A percentile compares a stretch with the other conserved stretches of the same genome.
These are phyloP conservation scores for Aspergillus nidulans DNA, from an alignment of 495 filamentous ascomycete genomes.

Conservation along the genomic window DNA sequence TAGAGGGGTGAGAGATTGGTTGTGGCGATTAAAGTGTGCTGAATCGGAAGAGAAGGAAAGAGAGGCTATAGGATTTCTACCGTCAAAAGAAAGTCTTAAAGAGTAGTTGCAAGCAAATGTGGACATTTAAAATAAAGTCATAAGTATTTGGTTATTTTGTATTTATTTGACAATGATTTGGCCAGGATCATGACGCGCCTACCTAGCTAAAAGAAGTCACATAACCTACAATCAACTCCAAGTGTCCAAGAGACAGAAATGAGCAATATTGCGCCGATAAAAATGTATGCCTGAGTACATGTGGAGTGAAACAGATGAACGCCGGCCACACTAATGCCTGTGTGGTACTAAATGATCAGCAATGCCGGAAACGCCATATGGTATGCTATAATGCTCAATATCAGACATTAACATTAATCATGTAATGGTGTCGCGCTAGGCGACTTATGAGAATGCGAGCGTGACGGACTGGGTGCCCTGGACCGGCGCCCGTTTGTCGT, in stretches of 20 bases:
- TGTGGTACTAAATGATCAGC: background rate
- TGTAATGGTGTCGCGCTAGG: slow-evolving; percentile 38
- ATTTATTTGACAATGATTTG: too few relatives aligned
- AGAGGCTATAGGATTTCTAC: too few relatives aligned
- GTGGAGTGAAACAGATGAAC: background rate
- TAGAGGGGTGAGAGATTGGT: too few relatives aligned
- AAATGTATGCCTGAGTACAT: background rate
- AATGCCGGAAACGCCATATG: background rate
- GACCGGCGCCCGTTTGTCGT: slow-evolving; percentile 44
- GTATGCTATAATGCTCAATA: slow-evolving; percentile 5
- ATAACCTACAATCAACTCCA: background rate
- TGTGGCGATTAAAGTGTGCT: too few relatives aligned
- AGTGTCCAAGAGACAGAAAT: background rate
- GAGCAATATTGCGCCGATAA: background rate
- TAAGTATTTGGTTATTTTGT: too few relatives aligned
- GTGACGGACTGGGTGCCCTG: slow-evolving; percentile 41
- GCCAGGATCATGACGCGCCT: too few relatives aligned
- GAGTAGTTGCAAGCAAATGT: too few relatives aligned
- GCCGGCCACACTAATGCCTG: background rate
- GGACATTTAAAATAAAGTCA: too few relatives aligned
- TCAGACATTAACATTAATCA: slow-evolving; percentile 31
- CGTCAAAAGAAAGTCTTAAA: too few relatives aligned
- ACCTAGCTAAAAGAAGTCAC: too few relatives aligned
- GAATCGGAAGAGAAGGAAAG: too few relatives aligned
- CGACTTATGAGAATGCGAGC: slow-evolving; percentile 39